phyloP scores from a whole-genome alignment of 768 basidiomycete genomes.

The Boletus subparvulus region DNA sequence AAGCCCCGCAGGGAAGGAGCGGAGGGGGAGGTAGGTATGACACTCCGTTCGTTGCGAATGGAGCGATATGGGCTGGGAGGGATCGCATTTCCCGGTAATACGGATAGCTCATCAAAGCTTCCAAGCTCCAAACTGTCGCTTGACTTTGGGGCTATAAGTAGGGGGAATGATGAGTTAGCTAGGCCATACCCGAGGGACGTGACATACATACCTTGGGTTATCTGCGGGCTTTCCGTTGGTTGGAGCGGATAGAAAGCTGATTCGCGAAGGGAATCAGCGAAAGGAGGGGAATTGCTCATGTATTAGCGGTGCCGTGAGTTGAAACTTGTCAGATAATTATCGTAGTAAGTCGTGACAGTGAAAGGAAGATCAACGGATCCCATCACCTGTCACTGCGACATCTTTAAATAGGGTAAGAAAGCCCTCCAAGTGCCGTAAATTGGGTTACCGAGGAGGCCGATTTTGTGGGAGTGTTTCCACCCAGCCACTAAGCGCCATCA shows the following conservation, averaged over 20 bases:
- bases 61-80: constrained; percentile 35
- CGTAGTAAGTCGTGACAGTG: constrained; percentile 13
- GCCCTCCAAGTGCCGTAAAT: constrained; percentile 25
- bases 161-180: neutral
- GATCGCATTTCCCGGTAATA: constrained; percentile 36
- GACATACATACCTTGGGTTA: constrained; percentile 14
- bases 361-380: neutral
- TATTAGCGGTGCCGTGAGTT: constrained; percentile 2
- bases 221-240: neutral
- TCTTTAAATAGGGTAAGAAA: constrained; percentile 15
- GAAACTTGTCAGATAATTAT: constrained; percentile 1
- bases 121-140: constrained; percentile 31
- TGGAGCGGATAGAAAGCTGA: constrained; percentile 7
- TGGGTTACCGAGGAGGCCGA: neutral
- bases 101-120: constrained; percentile 47
- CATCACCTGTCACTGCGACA: neutral
- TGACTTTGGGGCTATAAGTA: constrained; percentile 5
- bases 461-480: neutral
- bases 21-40: constrained; percentile 44
- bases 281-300: constrained; percentile 22
- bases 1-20: constrained; percentile 39
- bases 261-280: constrained; percentile 21
- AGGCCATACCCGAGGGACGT: neutral
- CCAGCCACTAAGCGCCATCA: neutral
- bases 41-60: constrained; percentile 33